Base-by-base conservation (phyloP, 495 filamentous ascomycete genomes). In the Aspergillus mulundensis region DNA sequence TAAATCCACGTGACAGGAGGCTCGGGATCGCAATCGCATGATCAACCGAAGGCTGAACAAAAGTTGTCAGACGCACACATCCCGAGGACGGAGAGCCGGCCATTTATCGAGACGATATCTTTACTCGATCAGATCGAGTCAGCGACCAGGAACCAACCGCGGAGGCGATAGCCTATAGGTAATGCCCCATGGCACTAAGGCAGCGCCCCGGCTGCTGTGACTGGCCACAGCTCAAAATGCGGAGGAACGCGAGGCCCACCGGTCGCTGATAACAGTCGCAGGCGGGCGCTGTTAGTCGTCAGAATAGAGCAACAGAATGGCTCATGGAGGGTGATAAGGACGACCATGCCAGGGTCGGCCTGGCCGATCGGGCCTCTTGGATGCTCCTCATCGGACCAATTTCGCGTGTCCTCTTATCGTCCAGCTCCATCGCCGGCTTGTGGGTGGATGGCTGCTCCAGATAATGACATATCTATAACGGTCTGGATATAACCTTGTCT, bases 61-160 rank as follows among this genome's bases (percentile, higher is more conserved):
- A n/a, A 18, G 38, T 40, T 40, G 12, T 40, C 38, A 40, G 38
- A 18, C 14, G 38, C n/a, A 16, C 3, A 4, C 19, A 44, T 36
- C n/a, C 38, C n/a, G 38, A 40, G 5, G 15, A 18, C 14, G 5
- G n/a, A 40, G 38, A 40, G 15, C 38, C 43, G 14, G 23, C 12
- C 15, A 28, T 46, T 6, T 39, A 47, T 40, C 52, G 19, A 23
- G 18, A 34, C 18, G 10, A 43, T 43, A 59, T 59, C 45, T 55
- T 74, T 72, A 74, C 71, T 74, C 68, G 71, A 74, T 74, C 59
- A 28, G 60, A 74, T 74, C 70, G 71, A 72, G 71, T 74, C 70
- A 74, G 53, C 61, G 43, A 19, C 32, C 14, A 18, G 20, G 39
- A n/a, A 50, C 39, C 48, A 61, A 24, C 38, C 61, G 50, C 54